Evolutionary conservation across 1,284 basidiomycete species (phyloP).

Genomic region (Tremellales sp.): DNA sequence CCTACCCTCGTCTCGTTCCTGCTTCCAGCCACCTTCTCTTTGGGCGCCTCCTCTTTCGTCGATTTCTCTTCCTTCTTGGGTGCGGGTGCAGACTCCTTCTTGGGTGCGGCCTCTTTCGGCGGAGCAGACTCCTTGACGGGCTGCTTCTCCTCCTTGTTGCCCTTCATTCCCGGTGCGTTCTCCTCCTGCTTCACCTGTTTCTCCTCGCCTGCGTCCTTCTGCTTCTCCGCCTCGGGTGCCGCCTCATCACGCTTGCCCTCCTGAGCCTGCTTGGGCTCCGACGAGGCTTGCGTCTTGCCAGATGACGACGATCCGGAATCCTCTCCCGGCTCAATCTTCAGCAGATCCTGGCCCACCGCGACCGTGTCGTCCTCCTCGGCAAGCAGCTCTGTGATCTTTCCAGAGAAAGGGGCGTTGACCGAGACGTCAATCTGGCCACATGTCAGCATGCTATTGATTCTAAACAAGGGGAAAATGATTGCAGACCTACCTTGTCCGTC

Average conservation of each 20-base stretch:
- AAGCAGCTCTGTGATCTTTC: slow-evolving; percentile 81
- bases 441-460: slow-evolving; percentile 14
- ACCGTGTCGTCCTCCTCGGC: slow-evolving; percentile 93
- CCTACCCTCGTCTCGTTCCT: slow-evolving; percentile 81
- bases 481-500: slow-evolving; percentile 81
- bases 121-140: slow-evolving; percentile 48
- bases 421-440: slow-evolving; percentile 82
- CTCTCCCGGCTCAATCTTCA: slow-evolving; percentile 83
- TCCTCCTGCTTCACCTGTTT: slow-evolving; percentile 50
- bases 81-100: slow-evolving; percentile 43
- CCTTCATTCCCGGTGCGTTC: slow-evolving; percentile 53
- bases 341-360: slow-evolving; percentile 89
- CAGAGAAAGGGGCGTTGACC: slow-evolving; percentile 87
- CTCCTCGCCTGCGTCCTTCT: slow-evolving; percentile 47
- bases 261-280: slow-evolving; percentile 48
- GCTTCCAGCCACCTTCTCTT: slow-evolving; percentile 40
- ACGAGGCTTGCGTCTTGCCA: slow-evolving; percentile 33
- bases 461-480: slow-evolving; percentile 3
- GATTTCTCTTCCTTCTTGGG: slow-evolving; percentile 43
- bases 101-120: slow-evolving; percentile 50
- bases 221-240: slow-evolving; percentile 45
- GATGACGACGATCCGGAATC: slow-evolving; percentile 50
- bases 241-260: slow-evolving; percentile 48
- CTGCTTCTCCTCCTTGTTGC: slow-evolving; percentile 50
- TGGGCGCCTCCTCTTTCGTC: slow-evolving; percentile 39